Conservation (phyloP, 768 basidiomycete species). For the Rubroboletus satanas region DNA sequence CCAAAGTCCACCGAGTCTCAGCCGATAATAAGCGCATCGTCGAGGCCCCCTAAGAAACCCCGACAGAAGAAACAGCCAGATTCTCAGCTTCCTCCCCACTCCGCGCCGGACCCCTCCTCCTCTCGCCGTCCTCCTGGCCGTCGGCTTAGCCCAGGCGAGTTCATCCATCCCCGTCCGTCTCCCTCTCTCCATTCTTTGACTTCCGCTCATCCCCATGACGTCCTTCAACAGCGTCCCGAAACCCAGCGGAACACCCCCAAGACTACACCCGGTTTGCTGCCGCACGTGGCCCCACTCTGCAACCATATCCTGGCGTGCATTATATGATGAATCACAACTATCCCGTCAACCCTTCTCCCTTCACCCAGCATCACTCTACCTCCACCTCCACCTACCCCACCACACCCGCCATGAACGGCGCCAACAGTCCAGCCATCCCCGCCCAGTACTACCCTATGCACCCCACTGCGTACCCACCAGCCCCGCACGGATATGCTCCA, state of each 20-base stretch:
- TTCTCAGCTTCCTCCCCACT: constrained; percentile 17
- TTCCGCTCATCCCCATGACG: constrained; percentile 6
- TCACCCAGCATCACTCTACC: constrained; percentile 40
- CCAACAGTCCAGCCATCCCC: constrained; percentile 38
- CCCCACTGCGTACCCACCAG: constrained; percentile 45
- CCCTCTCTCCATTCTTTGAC: neutral
- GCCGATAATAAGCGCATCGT: constrained; percentile 39
- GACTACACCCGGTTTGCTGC: constrained; percentile 31
- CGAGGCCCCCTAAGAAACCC: constrained; percentile 41
- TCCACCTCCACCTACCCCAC: constrained; percentile 37
- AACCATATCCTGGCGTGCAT: constrained; percentile 54
- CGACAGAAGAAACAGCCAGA: constrained; percentile 52
- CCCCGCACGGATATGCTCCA: constrained; percentile 45
- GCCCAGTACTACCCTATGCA: constrained; percentile 57
- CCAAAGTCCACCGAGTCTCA: constrained; percentile 38
- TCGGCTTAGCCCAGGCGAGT: constrained; percentile 25
- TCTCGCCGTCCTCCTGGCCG: constrained; percentile 27
- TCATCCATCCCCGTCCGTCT: constrained; percentile 18
- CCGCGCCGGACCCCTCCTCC: constrained; percentile 20
- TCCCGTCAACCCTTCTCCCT: constrained; percentile 54
- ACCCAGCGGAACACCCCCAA: constrained; percentile 18
- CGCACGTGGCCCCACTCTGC: constrained; percentile 42
- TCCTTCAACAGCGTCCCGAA: constrained; percentile 16
- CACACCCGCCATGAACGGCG: constrained; percentile 35
- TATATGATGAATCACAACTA: constrained; percentile 71